Base-by-base conservation (phyloP, 1,139 yeast genomes). In the Candida sojae region DNA sequence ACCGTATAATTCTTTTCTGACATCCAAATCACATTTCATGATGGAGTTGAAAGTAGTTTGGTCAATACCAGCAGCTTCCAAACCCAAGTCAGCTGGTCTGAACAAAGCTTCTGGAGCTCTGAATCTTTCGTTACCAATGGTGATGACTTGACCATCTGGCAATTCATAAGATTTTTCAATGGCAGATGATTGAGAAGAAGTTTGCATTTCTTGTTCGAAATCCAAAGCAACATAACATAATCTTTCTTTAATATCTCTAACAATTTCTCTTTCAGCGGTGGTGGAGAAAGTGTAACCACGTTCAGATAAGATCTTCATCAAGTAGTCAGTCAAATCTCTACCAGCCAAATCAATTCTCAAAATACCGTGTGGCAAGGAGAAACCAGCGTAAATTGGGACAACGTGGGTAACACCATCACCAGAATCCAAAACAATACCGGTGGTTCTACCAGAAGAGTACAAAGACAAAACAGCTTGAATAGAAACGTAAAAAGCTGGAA, bases 341-440 rank as follows among this genome's bases (percentile, higher is more conserved):
- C 99, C 99, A 66, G 99, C 99, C 79, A 93, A 84, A 79, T 93
- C 97, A 68, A 93, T 87, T 87, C 99, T 92, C 82, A 89, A 84
- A 71, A 93, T 93, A 73, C 98, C 98, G 77, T 93, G 97, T 67
- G 98, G 97, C 73, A 93, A 83, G 53, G 98, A 89, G 96, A 92
- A 93, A 82, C 99, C 99, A 62, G 97, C 97, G 80, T 93, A 93
- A 71, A 93, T 93, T 75, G 99, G 99, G 59, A 93, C 99, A 76
- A 93, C 97, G 96, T 93, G 99, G 67, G 98, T 91, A 67, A 93
- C 99, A 88, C 99, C 99, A 74, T 93, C 99, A 85, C 99, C 99
- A 58, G 98, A 91, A 80, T 93, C 99, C 73, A 93, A 85, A 60
- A 93, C 99, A 68, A 93, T 92, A 90, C 99, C 99, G 62, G 99